Percentiles rank a stretch among this genome's conserved stretches.
Conservation (phyloP, 129 eudicot species). For the Helichrysum umbraculigerum region DNA sequence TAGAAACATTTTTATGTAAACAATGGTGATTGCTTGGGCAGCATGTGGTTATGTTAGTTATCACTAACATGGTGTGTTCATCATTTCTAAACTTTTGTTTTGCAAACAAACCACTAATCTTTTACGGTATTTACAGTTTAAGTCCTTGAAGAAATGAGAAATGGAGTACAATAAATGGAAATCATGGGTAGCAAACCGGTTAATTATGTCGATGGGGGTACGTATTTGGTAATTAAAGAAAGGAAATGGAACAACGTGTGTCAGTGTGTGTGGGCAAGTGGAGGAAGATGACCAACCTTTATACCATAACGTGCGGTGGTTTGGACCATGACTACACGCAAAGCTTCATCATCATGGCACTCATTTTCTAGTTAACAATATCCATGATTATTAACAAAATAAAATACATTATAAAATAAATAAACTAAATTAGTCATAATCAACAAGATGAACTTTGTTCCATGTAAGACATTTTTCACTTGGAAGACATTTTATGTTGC, state of each 20-base stretch:
- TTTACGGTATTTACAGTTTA: neutral
- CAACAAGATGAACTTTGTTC: too few species aligned
- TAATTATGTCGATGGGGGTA: slow-evolving; percentile 11
- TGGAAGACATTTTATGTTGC: too few species aligned
- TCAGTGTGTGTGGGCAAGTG: slow-evolving; percentile 27
- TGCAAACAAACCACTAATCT: neutral
- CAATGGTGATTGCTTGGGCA: slow-evolving; percentile 19
- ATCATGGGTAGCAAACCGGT: slow-evolving; percentile 25
- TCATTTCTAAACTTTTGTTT: neutral
- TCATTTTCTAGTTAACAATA: slow-evolving; percentile 3
- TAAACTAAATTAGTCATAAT: too few species aligned
- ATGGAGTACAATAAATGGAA: neutral
- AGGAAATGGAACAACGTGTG: slow-evolving; percentile 27
- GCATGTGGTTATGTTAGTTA: slow-evolving; percentile 20
- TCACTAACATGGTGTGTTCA: slow-evolving; percentile 22
- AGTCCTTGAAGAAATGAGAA: slow-evolving; percentile 14
- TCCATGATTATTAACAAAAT: neutral
- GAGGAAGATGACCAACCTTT: slow-evolving; percentile 27
- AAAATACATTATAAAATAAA: too few species aligned
- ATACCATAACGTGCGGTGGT: slow-evolving; percentile 28
- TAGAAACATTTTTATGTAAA: slow-evolving; percentile 10
- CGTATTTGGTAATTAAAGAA: slow-evolving; percentile 22
- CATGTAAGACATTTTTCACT: too few species aligned
- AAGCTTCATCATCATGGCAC: slow-evolving; percentile 30
- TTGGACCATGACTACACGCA: slow-evolving; percentile 34